Evolutionary conservation across 176 grass and related monocot genomes (phyloP).

Genomic region (Aegilops bicornis): DNA sequence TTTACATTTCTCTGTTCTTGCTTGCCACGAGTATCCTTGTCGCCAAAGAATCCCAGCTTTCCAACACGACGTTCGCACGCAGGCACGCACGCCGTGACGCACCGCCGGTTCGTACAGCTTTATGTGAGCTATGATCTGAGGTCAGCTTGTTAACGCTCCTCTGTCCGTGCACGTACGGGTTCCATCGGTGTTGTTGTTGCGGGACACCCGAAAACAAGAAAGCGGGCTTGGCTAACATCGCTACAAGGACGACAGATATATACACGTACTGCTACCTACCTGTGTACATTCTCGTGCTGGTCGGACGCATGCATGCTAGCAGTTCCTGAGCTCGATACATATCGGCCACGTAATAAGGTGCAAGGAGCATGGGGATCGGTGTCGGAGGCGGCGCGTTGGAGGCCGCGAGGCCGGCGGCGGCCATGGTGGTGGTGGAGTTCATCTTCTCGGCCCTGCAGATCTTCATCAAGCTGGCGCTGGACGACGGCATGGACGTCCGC

Average conservation of each 20-base stretch:
- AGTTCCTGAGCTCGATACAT: neutral
- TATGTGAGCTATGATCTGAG: too few relatives aligned
- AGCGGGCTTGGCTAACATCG: neutral
- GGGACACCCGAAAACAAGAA: neutral
- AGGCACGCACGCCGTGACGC: neutral
- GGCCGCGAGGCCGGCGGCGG: slow-evolving; percentile 22
- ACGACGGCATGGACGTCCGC: slow-evolving; percentile 61
- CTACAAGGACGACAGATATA: neutral
- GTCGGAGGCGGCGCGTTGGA: neutral
- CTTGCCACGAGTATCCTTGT: neutral
- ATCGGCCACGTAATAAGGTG: neutral
- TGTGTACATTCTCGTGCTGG: neutral
- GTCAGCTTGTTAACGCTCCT: neutral
- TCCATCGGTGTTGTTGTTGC: neutral
- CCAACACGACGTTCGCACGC: neutral
- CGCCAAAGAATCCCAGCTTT: neutral
- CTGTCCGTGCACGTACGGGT: too few relatives aligned
- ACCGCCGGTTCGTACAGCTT: neutral
- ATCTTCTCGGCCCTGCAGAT: slow-evolving; percentile 48
- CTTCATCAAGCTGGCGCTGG: slow-evolving; percentile 58
- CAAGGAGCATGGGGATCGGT: neutral
- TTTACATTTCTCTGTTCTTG: neutral
- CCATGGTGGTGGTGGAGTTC: slow-evolving; percentile 33
- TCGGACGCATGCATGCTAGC: neutral
- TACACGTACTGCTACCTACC: neutral